Evolutionary conservation across 2,329 filamentous ascomycete genomes (phyloP), one percentile per base, ranked within the genome.

Genomic region (Pseudogymnoascus sp.): DNA sequence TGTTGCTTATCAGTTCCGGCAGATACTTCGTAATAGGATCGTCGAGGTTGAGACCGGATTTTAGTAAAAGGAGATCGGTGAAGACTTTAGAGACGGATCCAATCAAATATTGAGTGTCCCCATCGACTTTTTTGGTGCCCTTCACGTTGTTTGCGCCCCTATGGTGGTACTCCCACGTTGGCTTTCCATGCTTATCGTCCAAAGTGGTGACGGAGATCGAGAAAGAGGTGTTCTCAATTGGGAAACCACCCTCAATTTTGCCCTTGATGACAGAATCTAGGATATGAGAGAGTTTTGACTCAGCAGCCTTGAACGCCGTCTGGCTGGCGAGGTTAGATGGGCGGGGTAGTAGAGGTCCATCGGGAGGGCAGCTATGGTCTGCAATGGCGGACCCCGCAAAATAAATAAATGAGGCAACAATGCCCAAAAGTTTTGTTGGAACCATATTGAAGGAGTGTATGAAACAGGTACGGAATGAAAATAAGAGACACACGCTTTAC

Each of bases 81-180:
- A 76, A 74, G 7, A 76, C 65, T 65, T 79, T 78, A 14, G 75
- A 75, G 18, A 79, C 67, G 62, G 76, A 78, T 11, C 69, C 73
- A 5, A 75, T 64, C 1, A 71, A 67, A 65, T 74, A 79, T 25
- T 75, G 65, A 0, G 70, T 74, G 50, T 77, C 64, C 2, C 59
- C 59, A 9, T 43, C 35, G 12, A 60, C 59, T 12, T 25, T 37
- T 8, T 43, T 54, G 6, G 59, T 32, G 12, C 43, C 43, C 4
- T 54, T 54, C 25, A 81, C 85, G 25, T 54, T 54, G 9, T 54
- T 54, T 54, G 25, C 28, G 11, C 43, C 43, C 16, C 9, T 81
- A 69, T 22, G 78, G 81, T 67, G 85, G 82, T 2, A 37, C 16
- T 58, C 8, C 57, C 57, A 37, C 9, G 20, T 30, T 18, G 34